A percentile compares a stretch with the other conserved stretches of the same genome.
Evolutionary conservation across 257 asterid species (phyloP).

Genomic region (Salvia hispanica): DNA sequence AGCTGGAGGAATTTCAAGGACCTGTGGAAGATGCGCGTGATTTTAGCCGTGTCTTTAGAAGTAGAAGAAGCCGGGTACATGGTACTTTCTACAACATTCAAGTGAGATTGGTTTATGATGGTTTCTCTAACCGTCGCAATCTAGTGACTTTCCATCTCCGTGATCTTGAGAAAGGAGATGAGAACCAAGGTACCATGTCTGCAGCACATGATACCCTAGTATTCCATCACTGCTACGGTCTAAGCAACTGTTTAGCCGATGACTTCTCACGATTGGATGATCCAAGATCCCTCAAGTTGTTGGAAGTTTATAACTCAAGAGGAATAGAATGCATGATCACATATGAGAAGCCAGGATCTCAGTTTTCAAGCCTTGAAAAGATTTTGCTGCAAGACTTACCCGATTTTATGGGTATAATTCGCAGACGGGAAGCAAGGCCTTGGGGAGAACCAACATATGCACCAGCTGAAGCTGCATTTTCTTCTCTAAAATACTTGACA

Average conservation of each 20-base stretch:
- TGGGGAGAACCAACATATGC: background rate
- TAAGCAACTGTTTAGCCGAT: slow-evolving; percentile 26
- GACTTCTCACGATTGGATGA: slow-evolving; percentile 16
- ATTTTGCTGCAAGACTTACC: background rate
- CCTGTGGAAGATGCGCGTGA: background rate
- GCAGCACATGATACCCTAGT: background rate
- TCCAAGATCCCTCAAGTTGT: slow-evolving; percentile 12
- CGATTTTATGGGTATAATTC: slow-evolving; percentile 23
- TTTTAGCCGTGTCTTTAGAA: background rate
- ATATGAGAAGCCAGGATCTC: background rate
- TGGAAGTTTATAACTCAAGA: background rate
- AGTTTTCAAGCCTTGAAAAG: slow-evolving; percentile 3
- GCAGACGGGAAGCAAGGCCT: slow-evolving; percentile 3
- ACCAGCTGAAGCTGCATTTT: slow-evolving; percentile 25
- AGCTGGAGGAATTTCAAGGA: slow-evolving; percentile 16
- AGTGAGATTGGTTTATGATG: slow-evolving; percentile 7
- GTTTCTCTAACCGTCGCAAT: background rate
- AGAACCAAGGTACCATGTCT: background rate
- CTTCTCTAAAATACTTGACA: slow-evolving; percentile 13
- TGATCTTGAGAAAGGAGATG: background rate
- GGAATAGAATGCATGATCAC: slow-evolving; percentile 19
- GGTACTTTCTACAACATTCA: background rate
- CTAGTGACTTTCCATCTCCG: background rate
- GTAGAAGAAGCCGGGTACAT: background rate
- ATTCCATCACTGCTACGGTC: slow-evolving; percentile 5